Evolutionary conservation across 2,329 filamentous ascomycete species (phyloP).

Genomic region (Metarhizium sp.): DNA sequence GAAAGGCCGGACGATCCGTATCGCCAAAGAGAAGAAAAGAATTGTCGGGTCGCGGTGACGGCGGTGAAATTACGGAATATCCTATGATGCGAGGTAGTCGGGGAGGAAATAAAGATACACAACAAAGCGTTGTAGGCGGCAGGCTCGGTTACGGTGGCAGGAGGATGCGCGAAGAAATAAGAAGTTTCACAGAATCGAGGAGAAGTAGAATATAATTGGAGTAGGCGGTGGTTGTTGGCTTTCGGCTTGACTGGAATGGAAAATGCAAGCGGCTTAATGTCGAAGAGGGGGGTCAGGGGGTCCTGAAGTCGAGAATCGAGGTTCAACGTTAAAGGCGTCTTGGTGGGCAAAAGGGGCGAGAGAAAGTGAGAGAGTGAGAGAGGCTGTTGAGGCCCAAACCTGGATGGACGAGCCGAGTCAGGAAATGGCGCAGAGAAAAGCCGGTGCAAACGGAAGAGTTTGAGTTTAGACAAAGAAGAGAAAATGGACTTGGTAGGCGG

Average conservation of each 20-base stretch:
- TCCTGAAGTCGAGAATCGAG: neutral
- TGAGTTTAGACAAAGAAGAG: neutral
- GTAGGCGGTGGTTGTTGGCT: neutral
- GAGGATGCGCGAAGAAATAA: neutral
- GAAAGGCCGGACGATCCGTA: constrained; percentile 3
- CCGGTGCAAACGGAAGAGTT: neutral
- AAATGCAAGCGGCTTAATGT: neutral
- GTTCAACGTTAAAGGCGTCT: neutral
- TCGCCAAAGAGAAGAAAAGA: neutral
- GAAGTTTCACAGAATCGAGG: neutral
- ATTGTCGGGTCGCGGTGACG: neutral
- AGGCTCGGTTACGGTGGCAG: neutral
- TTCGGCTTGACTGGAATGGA: neutral
- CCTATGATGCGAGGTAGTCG: neutral
- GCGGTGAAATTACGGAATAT: neutral
- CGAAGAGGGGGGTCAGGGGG: neutral
- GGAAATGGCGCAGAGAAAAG: neutral
- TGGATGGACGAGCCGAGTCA: neutral
- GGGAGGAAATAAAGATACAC: neutral
- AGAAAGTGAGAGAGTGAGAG: neutral
- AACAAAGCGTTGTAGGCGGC: neutral
- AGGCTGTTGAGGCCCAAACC: neutral
- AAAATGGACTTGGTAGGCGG: neutral
- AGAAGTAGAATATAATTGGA: no score
- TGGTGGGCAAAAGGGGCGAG: constrained; percentile 2